A percentile compares a stretch with the other conserved stretches of the same genome.
phyloP scores from a whole-genome alignment of 2,329 filamentous ascomycete species.

The Cladophialophora psammophila region DNA sequence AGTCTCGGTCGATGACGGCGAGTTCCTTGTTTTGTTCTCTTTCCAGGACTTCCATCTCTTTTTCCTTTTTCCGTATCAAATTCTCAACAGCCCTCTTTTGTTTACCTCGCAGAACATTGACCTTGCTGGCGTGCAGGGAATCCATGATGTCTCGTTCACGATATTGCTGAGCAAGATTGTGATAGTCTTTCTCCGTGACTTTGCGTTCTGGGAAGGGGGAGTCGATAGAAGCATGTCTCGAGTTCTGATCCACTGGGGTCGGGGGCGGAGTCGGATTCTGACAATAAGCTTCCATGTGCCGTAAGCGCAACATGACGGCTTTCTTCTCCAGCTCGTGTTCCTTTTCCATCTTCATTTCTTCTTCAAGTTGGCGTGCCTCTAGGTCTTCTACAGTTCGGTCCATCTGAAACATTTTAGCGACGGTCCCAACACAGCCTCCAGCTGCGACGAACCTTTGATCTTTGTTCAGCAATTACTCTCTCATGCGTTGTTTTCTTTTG shows the following conservation, averaged over 20 bases:
- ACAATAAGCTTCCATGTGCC: constrained; percentile 58
- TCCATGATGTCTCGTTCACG: constrained; percentile 54
- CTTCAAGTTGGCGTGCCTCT: constrained; percentile 53
- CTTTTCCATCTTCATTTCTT: constrained; percentile 54
- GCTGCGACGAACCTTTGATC: constrained; percentile 46
- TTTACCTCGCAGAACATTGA: constrained; percentile 57
- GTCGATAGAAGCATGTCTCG: constrained; percentile 34
- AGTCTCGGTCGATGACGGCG: constrained; percentile 44
- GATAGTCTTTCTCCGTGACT: constrained; percentile 52
- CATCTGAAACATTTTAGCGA: constrained; percentile 45
- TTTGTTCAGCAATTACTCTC: constrained; percentile 47
- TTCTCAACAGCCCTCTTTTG: constrained; percentile 53
- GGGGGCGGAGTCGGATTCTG: constrained; percentile 49
- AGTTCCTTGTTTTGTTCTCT: constrained; percentile 46
- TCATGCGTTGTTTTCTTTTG: constrained; percentile 45
- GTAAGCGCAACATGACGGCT: constrained; percentile 53
- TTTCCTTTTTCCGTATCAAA: constrained; percentile 49
- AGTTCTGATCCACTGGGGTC: constrained; percentile 42
- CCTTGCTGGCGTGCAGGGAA: constrained; percentile 52
- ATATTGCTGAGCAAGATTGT: constrained; percentile 54
- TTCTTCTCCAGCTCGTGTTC: constrained; percentile 54
- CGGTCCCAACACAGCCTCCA: background rate
- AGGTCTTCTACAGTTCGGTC: constrained; percentile 46
- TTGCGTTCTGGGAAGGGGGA: constrained; percentile 43
- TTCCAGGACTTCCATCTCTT: constrained; percentile 48